Conservation (phyloP, 176 grass and related monocot species). For the Tuctoria greenei region DNA sequence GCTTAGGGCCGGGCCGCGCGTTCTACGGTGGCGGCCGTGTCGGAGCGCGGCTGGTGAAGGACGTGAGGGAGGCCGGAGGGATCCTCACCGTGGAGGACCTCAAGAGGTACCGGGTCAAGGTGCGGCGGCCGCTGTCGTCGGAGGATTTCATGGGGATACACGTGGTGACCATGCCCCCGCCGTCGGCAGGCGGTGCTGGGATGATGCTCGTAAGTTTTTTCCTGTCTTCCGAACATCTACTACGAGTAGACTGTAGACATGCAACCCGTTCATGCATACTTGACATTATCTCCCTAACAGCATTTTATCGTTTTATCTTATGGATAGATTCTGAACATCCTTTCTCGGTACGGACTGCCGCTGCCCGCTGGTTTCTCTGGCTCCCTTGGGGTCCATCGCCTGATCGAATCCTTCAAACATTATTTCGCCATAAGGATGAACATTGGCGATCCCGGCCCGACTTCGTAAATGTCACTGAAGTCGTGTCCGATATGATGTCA, state of each 20-base stretch:
- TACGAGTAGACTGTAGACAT: not conserved
- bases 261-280: not conserved
- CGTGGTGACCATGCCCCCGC: slow-evolving; percentile 75
- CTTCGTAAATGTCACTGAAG: slow-evolving; percentile 57
- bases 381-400: slow-evolving; percentile 69
- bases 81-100: slow-evolving; percentile 69
- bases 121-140: slow-evolving; percentile 49
- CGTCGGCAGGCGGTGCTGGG: slow-evolving; percentile 85
- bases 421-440: slow-evolving; percentile 69
- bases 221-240: not conserved
- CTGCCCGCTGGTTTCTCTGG: slow-evolving; percentile 67
- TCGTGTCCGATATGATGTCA: slow-evolving; percentile 81
- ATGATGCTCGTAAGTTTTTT: slow-evolving; percentile 64
- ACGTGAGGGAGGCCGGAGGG: slow-evolving; percentile 61
- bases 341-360: slow-evolving; percentile 75
- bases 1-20: slow-evolving; percentile 48
- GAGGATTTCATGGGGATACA: slow-evolving; percentile 57
- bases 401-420: slow-evolving; percentile 86
- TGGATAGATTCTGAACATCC: slow-evolving; percentile 85
- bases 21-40: slow-evolving; percentile 68
- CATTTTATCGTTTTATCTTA: not conserved
- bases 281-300: not conserved
- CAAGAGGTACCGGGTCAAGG: slow-evolving; percentile 62
- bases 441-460: slow-evolving; percentile 86
- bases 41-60: slow-evolving; percentile 49